phyloP scores from a whole-genome alignment of 2,329 filamentous ascomycete genomes.

The Tolypocladium paradoxum region DNA sequence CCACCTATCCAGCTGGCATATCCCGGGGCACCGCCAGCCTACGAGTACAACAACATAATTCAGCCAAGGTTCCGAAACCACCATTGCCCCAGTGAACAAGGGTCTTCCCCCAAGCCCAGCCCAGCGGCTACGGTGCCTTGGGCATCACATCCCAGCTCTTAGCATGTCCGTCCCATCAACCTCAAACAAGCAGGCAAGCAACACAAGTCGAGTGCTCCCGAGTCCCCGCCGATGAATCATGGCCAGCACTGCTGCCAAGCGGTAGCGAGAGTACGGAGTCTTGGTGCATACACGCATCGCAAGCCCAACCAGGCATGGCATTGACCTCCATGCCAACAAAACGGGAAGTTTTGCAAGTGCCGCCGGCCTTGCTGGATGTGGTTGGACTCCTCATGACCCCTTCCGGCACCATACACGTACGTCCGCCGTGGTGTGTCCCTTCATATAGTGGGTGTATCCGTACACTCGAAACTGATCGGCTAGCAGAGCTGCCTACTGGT shows the following conservation, averaged over 20 bases:
- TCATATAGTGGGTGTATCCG: no score
- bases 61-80: neutral
- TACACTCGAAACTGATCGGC: neutral
- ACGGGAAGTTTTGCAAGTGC: neutral
- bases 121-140: conserved; percentile 10
- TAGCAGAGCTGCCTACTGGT: neutral
- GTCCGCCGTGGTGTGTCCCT: neutral
- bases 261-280: neutral
- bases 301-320: neutral
- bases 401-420: neutral
- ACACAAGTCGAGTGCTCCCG: neutral
- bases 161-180: conserved; percentile 31
- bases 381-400: neutral
- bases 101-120: neutral
- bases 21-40: neutral
- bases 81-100: neutral
- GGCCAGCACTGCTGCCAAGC: neutral
- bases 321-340: neutral
- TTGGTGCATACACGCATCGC: neutral
- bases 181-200: conserved; percentile 32
- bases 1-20: neutral
- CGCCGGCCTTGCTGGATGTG: neutral
- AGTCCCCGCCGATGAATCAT: neutral
- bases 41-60: neutral
- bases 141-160: conserved; percentile 28